phyloP scores from a whole-genome alignment of 2,329 filamentous ascomycete genomes.

The Seiridium unicorne region DNA sequence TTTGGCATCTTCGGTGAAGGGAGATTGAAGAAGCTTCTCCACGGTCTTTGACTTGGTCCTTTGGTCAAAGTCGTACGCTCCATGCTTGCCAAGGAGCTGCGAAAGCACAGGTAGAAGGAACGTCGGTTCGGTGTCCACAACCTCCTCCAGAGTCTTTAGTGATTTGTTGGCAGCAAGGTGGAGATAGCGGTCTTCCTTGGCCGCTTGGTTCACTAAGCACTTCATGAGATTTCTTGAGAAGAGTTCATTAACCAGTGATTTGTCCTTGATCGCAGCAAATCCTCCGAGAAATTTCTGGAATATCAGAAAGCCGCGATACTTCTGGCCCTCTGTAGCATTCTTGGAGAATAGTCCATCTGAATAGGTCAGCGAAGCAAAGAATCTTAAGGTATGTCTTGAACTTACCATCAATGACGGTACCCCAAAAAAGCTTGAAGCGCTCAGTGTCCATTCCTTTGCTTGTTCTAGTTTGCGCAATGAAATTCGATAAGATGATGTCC shows the following conservation, averaged over 20 bases:
- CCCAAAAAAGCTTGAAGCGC: slow-evolving; percentile 78
- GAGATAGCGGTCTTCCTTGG: slow-evolving; percentile 73
- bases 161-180: slow-evolving; percentile 77
- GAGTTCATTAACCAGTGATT: slow-evolving; percentile 52
- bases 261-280: slow-evolving; percentile 39
- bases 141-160: slow-evolving; percentile 67
- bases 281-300: slow-evolving; percentile 72
- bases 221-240: slow-evolving; percentile 84
- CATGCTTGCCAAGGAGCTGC: slow-evolving; percentile 67
- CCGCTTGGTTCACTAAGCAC: slow-evolving; percentile 79
- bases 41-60: slow-evolving; percentile 83
- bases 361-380: not conserved
- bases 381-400: slow-evolving; percentile 14
- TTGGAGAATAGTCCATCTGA: slow-evolving; percentile 80
- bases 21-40: slow-evolving; percentile 67
- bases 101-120: slow-evolving; percentile 61
- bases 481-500: slow-evolving; percentile 70
- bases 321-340: slow-evolving; percentile 80
- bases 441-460: slow-evolving; percentile 34
- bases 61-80: slow-evolving; percentile 79
- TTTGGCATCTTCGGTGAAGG: slow-evolving; percentile 55
- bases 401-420: slow-evolving; percentile 80
- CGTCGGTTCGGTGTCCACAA: slow-evolving; percentile 59
- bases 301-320: slow-evolving; percentile 87
- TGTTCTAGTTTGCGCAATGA: slow-evolving; percentile 31